Evolutionary conservation across 768 basidiomycete species (phyloP), one percentile per base, ranked within the genome.

Genomic region (Leccinellum albellum): DNA sequence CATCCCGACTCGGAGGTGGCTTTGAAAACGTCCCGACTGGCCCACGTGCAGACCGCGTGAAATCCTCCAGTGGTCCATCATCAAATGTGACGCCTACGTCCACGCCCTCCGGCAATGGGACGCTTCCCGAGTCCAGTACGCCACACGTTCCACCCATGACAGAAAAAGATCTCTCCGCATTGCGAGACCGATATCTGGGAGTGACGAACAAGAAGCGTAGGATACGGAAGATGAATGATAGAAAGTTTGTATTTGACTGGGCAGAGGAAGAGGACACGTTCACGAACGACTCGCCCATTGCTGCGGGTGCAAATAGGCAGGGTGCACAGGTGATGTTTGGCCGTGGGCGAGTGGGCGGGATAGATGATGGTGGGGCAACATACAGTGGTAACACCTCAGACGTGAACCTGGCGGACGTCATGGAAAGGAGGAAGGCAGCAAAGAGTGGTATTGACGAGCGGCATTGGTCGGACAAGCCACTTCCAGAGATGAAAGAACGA

Each of bases 201-300:
- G 89, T 92, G 20, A 89, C 91, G 72, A 91, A 86, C 73, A 94
- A 95, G 81, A 95, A 94, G 76, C 88, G 92, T 40, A 94, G 91
- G 73, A 89, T 93, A 64, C 86, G 93, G 54, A 95, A 94, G 75
- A 93, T 91, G 83, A 92, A 90, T 68, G 94, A 95, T 72, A 86
- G 93, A 73, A 96, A 96, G 74, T 94, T 98, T 69, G 91, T 96
- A n/a, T 99, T 99, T 67, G 97, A 98, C 71, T 99, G 97, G 97
- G 94, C 96, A 67, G 86, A 87, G 50, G 89, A 89, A 70, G 97
- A 99, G 66, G 97, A 99, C 71, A 99, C 97, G 14, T 87, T 90
- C 66, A 77, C 83, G 8, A 84, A 82, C 29, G 90, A 91, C 66
- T 83, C 88, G 15, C 86, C 87, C n/a, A 78, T 82, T 14, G 85